phyloP scores from a whole-genome alignment of 192 early-diverging fungal species.

The Backusella mclennaniae region DNA sequence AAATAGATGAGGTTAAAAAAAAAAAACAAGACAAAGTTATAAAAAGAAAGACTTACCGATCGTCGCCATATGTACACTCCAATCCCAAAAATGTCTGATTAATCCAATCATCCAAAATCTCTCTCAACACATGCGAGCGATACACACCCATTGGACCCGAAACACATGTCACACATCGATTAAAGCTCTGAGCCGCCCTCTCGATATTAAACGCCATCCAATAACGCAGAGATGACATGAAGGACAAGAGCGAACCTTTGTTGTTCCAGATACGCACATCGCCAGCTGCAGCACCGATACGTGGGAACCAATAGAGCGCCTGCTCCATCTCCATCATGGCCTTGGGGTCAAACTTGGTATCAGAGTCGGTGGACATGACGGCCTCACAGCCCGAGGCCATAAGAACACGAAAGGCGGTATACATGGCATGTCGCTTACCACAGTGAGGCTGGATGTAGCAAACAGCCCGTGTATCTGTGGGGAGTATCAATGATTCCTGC shows the following conservation, averaged over 20 bases:
- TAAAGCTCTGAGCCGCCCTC: slow-evolving; percentile 57
- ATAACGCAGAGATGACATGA: slow-evolving; percentile 60
- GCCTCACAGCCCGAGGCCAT: slow-evolving; percentile 44
- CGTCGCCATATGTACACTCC: slow-evolving; percentile 65
- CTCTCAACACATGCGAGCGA: slow-evolving; percentile 41
- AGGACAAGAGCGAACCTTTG: slow-evolving; percentile 47
- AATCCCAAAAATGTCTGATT: slow-evolving; percentile 53
- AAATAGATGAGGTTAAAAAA: not conserved
- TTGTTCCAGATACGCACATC: slow-evolving; percentile 57
- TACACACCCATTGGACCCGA: slow-evolving; percentile 66
- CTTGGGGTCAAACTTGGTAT: slow-evolving; percentile 55
- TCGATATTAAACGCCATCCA: slow-evolving; percentile 70
- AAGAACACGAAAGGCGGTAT: slow-evolving; percentile 49
- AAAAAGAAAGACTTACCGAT: slow-evolving; percentile 28
- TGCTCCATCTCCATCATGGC: slow-evolving; percentile 47
- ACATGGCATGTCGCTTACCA: slow-evolving; percentile 55
- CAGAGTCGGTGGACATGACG: slow-evolving; percentile 62
- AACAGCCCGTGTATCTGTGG: slow-evolving; percentile 27
- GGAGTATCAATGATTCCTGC: not conserved
- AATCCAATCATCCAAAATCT: slow-evolving; percentile 57
- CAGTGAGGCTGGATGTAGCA: slow-evolving; percentile 51
- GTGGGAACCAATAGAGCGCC: slow-evolving; percentile 45
- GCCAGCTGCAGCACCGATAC: slow-evolving; percentile 55
- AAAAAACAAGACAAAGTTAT: not conserved
- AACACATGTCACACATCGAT: slow-evolving; percentile 59